These are phyloP conservation scores for Cyberlindnera suaveolens DNA, from an alignment of 805 yeast species.

Conservation along the genomic window DNA sequence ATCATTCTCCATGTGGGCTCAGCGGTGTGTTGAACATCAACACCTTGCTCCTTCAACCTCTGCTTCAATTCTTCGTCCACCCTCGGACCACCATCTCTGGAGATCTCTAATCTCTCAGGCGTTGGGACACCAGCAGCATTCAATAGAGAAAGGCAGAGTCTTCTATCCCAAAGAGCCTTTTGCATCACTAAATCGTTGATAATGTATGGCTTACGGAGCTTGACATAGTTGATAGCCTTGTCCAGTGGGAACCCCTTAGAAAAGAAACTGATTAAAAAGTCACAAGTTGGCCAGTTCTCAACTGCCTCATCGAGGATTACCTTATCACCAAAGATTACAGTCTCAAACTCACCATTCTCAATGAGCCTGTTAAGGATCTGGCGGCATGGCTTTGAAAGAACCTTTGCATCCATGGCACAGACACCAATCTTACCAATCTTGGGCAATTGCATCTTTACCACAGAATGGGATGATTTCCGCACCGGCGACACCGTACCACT, in stretches of 20 bases:
- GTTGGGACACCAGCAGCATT: constrained; percentile 84
- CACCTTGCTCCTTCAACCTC: constrained; percentile 56
- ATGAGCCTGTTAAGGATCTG: constrained; percentile 82
- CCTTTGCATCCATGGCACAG: constrained; percentile 98
- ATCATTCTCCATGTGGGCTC: constrained; percentile 86
- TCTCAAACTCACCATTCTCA: constrained; percentile 92
- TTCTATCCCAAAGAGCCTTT: constrained; percentile 95
- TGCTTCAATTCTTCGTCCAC: constrained; percentile 61
- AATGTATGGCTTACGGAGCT: constrained; percentile 81
- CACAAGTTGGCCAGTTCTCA: constrained; percentile 99
- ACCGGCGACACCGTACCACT: constrained; percentile 11
- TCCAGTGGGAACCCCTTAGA: constrained; percentile 95
- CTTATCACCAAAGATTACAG: constrained; percentile 95
- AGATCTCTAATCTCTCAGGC: constrained; percentile 80
- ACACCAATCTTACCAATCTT: constrained; percentile 93
- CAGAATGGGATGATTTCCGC: constrained; percentile 12
- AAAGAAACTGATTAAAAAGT: constrained; percentile 86
- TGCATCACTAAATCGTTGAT: constrained; percentile 89
- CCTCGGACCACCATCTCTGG: constrained; percentile 95
- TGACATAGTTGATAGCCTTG: constrained; percentile 87
- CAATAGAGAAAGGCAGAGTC: constrained; percentile 74
- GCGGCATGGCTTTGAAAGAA: constrained; percentile 90
- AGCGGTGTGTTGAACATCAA: constrained; percentile 33
- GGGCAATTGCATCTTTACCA: constrained; percentile 41
- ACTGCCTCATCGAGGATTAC: constrained; percentile 88